phyloP scores from a whole-genome alignment of 2,329 filamentous ascomycete genomes.

The Diplodia intermedia region DNA sequence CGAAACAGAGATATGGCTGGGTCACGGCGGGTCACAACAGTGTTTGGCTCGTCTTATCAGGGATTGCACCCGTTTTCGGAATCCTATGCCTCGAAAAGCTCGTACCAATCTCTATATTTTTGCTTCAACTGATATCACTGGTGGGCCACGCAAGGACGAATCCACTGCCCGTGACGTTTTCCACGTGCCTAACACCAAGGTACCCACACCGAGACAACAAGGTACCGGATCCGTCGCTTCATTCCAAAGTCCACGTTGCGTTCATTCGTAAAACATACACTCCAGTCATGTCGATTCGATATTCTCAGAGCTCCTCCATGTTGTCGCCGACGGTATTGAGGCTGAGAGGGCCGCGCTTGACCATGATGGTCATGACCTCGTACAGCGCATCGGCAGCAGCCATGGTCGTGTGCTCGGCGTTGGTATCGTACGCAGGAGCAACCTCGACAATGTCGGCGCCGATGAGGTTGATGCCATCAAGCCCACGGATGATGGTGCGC shows the following conservation, averaged over 20 bases:
- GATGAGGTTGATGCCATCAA: slow-evolving; percentile 73
- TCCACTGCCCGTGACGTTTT: no score
- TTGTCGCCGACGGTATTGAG: slow-evolving; percentile 46
- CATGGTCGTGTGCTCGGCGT: slow-evolving; percentile 77
- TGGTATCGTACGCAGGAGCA: slow-evolving; percentile 74
- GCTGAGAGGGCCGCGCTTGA: slow-evolving; percentile 75
- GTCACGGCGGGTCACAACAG: no score
- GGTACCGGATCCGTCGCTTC: not conserved
- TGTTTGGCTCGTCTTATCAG: no score
- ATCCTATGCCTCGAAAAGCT: no score
- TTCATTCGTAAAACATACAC: not conserved
- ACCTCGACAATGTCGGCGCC: slow-evolving; percentile 78
- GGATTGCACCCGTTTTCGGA: no score
- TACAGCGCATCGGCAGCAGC: slow-evolving; percentile 75
- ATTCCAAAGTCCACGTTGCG: not conserved
- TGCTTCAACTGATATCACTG: no score
- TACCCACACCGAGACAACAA: not conserved
- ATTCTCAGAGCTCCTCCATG: slow-evolving; percentile 26
- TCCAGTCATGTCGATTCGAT: not conserved
- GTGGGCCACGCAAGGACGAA: no score
- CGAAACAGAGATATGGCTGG: no score
- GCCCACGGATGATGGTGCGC: slow-evolving; percentile 71
- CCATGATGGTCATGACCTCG: slow-evolving; percentile 83
- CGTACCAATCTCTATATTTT: no score
- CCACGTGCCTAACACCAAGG: not conserved